Conservation (phyloP, 345 rosid species). For the Noccaea bulbosa region DNA sequence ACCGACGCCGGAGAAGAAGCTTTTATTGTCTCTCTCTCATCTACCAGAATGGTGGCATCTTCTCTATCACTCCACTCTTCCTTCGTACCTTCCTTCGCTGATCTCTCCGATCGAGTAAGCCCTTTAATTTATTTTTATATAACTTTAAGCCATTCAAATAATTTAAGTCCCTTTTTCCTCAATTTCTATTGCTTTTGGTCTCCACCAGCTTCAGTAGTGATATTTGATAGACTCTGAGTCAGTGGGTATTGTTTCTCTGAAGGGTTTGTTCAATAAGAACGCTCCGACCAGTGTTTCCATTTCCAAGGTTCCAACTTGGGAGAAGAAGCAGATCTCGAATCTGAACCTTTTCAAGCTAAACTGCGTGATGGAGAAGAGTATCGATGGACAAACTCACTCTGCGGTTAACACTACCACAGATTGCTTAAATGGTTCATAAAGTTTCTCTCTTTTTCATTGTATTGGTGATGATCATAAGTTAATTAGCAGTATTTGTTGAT, state of each 20-base stretch:
- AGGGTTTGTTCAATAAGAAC: slow-evolving; percentile 46
- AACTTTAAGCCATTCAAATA: background rate
- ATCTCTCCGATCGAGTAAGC: slow-evolving; percentile 43
- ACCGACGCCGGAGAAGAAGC: slow-evolving; percentile 29
- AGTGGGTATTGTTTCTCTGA: slow-evolving; percentile 23
- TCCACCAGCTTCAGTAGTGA: background rate
- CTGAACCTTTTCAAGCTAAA: slow-evolving; percentile 46
- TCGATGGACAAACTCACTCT: slow-evolving; percentile 55
- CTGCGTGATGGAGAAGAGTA: slow-evolving; percentile 51
- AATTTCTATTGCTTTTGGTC: background rate
- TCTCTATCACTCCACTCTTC: slow-evolving; percentile 43
- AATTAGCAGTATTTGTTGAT: background rate
- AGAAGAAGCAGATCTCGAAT: slow-evolving; percentile 38
- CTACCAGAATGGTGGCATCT: slow-evolving; percentile 46
- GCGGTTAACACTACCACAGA: slow-evolving; percentile 43
- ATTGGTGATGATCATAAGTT: background rate
- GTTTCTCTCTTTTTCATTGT: background rate
- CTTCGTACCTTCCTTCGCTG: slow-evolving; percentile 37
- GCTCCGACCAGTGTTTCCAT: slow-evolving; percentile 37
- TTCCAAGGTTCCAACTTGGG: slow-evolving; percentile 40
- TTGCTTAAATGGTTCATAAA: slow-evolving; percentile 48
- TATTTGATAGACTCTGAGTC: background rate
- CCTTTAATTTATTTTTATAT: background rate
- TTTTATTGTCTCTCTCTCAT: background rate
- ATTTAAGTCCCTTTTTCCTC: background rate